Percentiles rank a stretch among this genome's conserved stretches.
phyloP scores from a whole-genome alignment of 2,329 filamentous ascomycete species.

The Alternaria dauci region DNA sequence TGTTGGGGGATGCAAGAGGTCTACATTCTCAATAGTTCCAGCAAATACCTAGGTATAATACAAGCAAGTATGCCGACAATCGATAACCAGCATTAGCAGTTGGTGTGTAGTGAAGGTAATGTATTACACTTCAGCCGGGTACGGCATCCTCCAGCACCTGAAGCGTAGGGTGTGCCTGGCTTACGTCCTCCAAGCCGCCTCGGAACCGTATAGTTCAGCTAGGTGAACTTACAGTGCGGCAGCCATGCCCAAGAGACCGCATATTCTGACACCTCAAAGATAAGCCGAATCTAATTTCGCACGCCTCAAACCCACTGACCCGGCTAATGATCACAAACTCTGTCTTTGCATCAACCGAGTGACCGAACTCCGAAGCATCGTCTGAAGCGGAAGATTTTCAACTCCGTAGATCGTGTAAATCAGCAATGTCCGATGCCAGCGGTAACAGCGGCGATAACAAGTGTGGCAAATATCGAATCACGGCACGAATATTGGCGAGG shows the following conservation, averaged over 20 bases:
- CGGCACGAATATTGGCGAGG: slow-evolving; percentile 1
- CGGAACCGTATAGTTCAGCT: background rate
- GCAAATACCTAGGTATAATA: background rate
- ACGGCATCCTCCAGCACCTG: background rate
- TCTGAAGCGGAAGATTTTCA: background rate
- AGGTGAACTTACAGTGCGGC: slow-evolving; percentile 8
- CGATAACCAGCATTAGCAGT: background rate
- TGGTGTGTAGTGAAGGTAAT: slow-evolving; percentile 5
- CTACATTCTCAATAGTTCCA: background rate
- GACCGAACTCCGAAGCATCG: slow-evolving; percentile 8
- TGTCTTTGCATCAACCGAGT: background rate
- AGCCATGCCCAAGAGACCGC: background rate
- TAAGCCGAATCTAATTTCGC: slow-evolving; percentile 6
- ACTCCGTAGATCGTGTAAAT: background rate
- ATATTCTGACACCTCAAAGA: slow-evolving; percentile 8
- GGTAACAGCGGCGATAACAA: slow-evolving; percentile 1
- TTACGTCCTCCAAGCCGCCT: background rate
- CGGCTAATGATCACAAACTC: slow-evolving; percentile 8
- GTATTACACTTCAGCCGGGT: slow-evolving; percentile 3
- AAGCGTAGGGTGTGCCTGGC: slow-evolving; percentile 1
- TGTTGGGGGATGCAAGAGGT: background rate
- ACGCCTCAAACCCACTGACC: background rate
- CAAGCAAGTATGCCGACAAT: background rate
- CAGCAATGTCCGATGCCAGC: slow-evolving; percentile 13
- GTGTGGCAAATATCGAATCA: slow-evolving; percentile 6